Conservation (phyloP, 1,284 basidiomycete genomes). For the Naganishia sp. region DNA sequence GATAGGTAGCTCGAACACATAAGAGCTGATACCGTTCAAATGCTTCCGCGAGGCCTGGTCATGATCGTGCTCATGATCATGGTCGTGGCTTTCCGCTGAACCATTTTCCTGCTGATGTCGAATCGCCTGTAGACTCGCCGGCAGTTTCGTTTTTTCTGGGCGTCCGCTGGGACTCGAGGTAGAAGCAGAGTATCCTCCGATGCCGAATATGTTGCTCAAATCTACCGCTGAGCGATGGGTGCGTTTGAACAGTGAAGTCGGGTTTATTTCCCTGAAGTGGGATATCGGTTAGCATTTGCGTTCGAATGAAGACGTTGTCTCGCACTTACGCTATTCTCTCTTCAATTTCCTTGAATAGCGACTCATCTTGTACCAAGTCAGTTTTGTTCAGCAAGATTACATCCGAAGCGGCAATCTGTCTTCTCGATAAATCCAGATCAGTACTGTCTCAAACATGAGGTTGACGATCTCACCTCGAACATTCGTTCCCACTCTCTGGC, state of each 20-base stretch:
- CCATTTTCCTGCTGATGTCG: conserved; percentile 42
- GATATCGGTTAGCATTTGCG: background rate
- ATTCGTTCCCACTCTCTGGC: conserved; percentile 66
- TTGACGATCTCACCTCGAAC: conserved; percentile 62
- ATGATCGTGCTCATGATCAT: conserved; percentile 39
- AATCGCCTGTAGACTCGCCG: conserved; percentile 30
- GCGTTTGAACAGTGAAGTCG: conserved; percentile 68
- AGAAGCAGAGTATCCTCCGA: conserved; percentile 67
- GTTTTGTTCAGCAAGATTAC: conserved; percentile 86
- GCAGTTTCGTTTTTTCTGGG: conserved; percentile 1
- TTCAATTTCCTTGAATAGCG: conserved; percentile 57
- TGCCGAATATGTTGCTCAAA: conserved; percentile 70
- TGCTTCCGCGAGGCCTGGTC: conserved; percentile 27
- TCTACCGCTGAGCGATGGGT: conserved; percentile 70
- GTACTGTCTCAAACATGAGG: background rate
- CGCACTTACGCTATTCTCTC: conserved; percentile 56
- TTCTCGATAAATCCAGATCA: background rate
- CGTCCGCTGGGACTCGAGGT: conserved; percentile 37
- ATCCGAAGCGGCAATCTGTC: conserved; percentile 83
- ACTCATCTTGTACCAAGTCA: conserved; percentile 64
- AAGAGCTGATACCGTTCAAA: conserved; percentile 63
- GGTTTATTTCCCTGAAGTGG: conserved; percentile 64
- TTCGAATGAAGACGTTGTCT: background rate
- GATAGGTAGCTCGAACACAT: conserved; percentile 64
- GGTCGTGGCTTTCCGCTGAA: conserved; percentile 53